Base-by-base conservation (phyloP, 106 monocot genomes). In the Platanthera zijinensis region DNA sequence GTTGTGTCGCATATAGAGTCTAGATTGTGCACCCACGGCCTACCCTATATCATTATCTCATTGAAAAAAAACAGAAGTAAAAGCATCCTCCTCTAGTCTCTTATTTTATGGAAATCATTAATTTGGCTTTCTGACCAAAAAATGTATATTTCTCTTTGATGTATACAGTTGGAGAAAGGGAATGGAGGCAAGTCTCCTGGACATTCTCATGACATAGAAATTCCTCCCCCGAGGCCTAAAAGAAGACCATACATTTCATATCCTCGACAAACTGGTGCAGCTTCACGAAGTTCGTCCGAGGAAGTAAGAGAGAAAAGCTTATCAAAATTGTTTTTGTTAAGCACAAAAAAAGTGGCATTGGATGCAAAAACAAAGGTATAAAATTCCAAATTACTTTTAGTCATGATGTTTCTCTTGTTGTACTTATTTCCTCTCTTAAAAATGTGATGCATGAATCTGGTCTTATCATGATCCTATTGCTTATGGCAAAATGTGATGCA, bases 201-300 rank as follows among this genome's bases (percentile, higher is more conserved):
- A 21, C 85, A 91, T 80, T 73, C 82, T 69, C 77, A 83, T 75
- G 82, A 84, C 52, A 84, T 91, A 75, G 85, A 91, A 49, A 88
- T 90, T 72, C 90, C 90, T 82, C 90, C 90, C 77, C 90, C 90
- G 47, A 78, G 87, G 10, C 90, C 87, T 68, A 87, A 91, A 69
- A 83, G 84, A 46, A 90, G 87, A 78, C 85, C 90, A 72, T 84
- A 57, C 75, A 80, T 78, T 63, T 82, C 90, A 52, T 87, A 85
- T 77, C 85, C 90, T 76, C 83, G 77, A 52, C 85, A 85, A 22
- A 80, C 75, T 5, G 52, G 48, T 46, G 19, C n/a, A 13, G 74
- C 81, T 72, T 50, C 72, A 13, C 51, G 21, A 7, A 78, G 48
- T 74, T 71, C 74, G 49, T 77, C 30, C 50, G 76, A 22, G 30